Evolutionary conservation across 169 alveolate species (phyloP).

Genomic region (Plasmodium ovale): DNA sequence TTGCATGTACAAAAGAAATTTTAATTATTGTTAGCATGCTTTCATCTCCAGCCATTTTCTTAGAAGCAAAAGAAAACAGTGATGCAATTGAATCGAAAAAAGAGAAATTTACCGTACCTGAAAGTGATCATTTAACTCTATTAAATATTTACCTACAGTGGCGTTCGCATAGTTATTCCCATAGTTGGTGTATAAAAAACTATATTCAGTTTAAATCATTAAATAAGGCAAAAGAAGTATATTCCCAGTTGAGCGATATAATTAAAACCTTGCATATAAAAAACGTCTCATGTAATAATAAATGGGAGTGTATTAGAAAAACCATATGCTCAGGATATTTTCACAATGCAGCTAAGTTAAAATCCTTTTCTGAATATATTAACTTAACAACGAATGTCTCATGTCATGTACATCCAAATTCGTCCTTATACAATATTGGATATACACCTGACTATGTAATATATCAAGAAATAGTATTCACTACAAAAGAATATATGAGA

Average conservation of each 20-base stretch:
- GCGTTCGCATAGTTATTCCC: conserved; percentile 90
- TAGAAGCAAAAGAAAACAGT: conserved; percentile 97
- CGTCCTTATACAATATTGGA: conserved; percentile 98
- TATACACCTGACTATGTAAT: conserved; percentile 99
- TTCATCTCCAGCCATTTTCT: conserved; percentile 97
- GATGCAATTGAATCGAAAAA: conserved; percentile 94
- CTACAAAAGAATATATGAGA: conserved; percentile 98
- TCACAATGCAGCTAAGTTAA: conserved; percentile 99
- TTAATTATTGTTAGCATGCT: conserved; percentile 98
- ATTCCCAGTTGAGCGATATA: conserved; percentile 92
- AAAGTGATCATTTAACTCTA: conserved; percentile 98
- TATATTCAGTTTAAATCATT: conserved; percentile 78
- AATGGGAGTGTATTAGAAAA: conserved; percentile 91
- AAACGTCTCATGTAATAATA: conserved; percentile 73
- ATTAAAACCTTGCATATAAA: conserved; percentile 79
- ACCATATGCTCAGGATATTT: conserved; percentile 99
- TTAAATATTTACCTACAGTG: conserved; percentile 98
- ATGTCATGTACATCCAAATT: conserved; percentile 98
- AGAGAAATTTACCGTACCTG: conserved; percentile 99
- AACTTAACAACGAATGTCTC: conserved; percentile 98
- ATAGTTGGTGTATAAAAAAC: conserved; percentile 81
- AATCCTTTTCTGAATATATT: conserved; percentile 98
- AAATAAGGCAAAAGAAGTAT: conserved; percentile 79
- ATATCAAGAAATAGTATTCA: conserved; percentile 99
- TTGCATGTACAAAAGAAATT: conserved; percentile 95